phyloP scores from a whole-genome alignment of 2,329 filamentous ascomycete genomes.

The Beauveria bassiana region DNA sequence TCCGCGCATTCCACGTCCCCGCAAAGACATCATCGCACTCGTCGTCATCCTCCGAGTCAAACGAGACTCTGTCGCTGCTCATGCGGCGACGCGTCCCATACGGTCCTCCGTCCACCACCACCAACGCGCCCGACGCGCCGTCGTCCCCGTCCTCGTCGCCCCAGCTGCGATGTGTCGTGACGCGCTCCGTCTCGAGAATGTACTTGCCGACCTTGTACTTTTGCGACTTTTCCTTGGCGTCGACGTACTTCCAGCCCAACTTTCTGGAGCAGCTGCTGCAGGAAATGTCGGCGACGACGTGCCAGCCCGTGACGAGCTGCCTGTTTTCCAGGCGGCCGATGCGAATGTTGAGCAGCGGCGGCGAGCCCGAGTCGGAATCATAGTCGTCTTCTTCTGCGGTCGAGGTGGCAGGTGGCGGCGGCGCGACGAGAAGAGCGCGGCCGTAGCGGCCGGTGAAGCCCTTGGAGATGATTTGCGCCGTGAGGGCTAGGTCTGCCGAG shows the following conservation, averaged over 20 bases:
- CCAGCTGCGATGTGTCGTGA: slow-evolving; percentile 46
- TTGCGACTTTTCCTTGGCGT: slow-evolving; percentile 51
- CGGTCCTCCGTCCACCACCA: slow-evolving; percentile 8
- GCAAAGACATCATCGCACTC: slow-evolving; percentile 60
- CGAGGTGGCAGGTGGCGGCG: slow-evolving; percentile 8
- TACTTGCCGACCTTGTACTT: slow-evolving; percentile 64
- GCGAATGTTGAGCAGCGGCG: slow-evolving; percentile 43
- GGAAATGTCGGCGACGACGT: slow-evolving; percentile 56
- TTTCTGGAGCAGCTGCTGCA: slow-evolving; percentile 49
- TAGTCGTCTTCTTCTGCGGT: slow-evolving; percentile 15
- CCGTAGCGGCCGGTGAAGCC: slow-evolving; percentile 60
- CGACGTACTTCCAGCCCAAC: slow-evolving; percentile 62
- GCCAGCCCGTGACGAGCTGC: slow-evolving; percentile 53
- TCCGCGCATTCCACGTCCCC: slow-evolving; percentile 51
- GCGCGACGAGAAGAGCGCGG: slow-evolving; percentile 53
- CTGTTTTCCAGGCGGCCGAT: slow-evolving; percentile 48
- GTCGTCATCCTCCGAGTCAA: slow-evolving; percentile 58
- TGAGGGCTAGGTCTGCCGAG: slow-evolving; percentile 52
- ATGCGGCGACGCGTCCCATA: slow-evolving; percentile 10
- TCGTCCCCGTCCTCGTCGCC: slow-evolving; percentile 17
- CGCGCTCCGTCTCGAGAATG: slow-evolving; percentile 55
- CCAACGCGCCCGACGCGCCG: background rate
- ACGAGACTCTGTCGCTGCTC: slow-evolving; percentile 33
- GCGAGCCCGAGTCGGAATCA: background rate
- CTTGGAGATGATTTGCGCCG: slow-evolving; percentile 55